Evolutionary conservation across 2,329 filamentous ascomycete species (phyloP).

Genomic region (Rutstroemia sydowiana): DNA sequence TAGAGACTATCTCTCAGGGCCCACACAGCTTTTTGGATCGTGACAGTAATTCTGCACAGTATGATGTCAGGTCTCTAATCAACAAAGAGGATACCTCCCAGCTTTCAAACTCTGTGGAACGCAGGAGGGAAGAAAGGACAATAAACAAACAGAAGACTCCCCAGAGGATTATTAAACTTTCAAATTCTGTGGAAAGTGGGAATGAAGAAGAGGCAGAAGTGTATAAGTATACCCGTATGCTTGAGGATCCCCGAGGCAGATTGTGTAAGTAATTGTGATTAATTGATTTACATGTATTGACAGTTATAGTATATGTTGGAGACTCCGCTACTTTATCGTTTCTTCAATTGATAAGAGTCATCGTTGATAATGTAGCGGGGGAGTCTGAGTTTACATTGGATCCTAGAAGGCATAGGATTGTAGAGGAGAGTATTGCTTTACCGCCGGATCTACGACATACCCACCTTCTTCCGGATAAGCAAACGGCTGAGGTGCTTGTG

Average conservation of each 20-base stretch:
- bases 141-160: neutral
- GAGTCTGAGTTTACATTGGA: slow-evolving; percentile 23
- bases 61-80: neutral
- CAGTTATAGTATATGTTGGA: slow-evolving; percentile 23
- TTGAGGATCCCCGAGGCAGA: slow-evolving; percentile 51
- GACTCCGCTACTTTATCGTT: slow-evolving; percentile 25
- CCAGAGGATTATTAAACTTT: neutral
- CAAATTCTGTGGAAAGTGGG: slow-evolving; percentile 28
- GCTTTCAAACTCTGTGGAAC: slow-evolving; percentile 14
- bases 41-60: neutral
- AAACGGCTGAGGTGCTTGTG: slow-evolving; percentile 46
- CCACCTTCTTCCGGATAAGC: slow-evolving; percentile 47
- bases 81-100: neutral
- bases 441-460: slow-evolving; percentile 40
- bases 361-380: slow-evolving; percentile 22
- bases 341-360: slow-evolving; percentile 23
- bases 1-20: neutral
- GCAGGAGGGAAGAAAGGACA: slow-evolving; percentile 46
- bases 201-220: slow-evolving; percentile 48
- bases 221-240: slow-evolving; percentile 48
- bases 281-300: neutral
- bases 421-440: slow-evolving; percentile 30
- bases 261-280: slow-evolving; percentile 38
- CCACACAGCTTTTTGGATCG: neutral
- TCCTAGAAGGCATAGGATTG: slow-evolving; percentile 20